Evolutionary conservation across 441 rosid species (phyloP).

Genomic region (Manihot esculenta): DNA sequence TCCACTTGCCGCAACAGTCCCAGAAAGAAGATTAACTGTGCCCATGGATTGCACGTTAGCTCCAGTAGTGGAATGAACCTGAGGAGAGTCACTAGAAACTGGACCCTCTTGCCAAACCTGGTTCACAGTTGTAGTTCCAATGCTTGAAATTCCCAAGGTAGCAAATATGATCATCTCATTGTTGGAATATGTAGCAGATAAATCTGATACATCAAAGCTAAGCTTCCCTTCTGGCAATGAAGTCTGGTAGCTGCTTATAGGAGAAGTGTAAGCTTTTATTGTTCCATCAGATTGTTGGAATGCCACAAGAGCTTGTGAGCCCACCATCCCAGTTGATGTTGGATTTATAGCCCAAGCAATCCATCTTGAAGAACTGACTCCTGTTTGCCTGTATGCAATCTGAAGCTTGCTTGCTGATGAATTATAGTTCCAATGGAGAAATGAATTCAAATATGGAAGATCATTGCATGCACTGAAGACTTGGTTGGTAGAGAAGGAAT

Average conservation of each 20-base stretch:
- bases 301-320: slow-evolving; percentile 77
- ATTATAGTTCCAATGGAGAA: slow-evolving; percentile 66
- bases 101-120: slow-evolving; percentile 88
- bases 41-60: slow-evolving; percentile 55
- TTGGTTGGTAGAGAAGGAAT: slow-evolving; percentile 56
- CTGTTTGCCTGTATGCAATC: slow-evolving; percentile 71
- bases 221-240: slow-evolving; percentile 46
- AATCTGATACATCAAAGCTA: slow-evolving; percentile 57
- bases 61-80: slow-evolving; percentile 46
- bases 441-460: slow-evolving; percentile 70
- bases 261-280: slow-evolving; percentile 58
- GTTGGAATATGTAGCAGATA: slow-evolving; percentile 49
- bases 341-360: slow-evolving; percentile 92
- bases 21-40: slow-evolving; percentile 54
- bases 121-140: slow-evolving; percentile 37
- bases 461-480: slow-evolving; percentile 59
- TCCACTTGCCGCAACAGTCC: slow-evolving; percentile 36
- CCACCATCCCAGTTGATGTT: slow-evolving; percentile 55
- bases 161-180: slow-evolving; percentile 73
- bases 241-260: slow-evolving; percentile 48
- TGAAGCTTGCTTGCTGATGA: slow-evolving; percentile 50
- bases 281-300: slow-evolving; percentile 51
- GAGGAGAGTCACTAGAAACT: slow-evolving; percentile 40
- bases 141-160: slow-evolving; percentile 41
- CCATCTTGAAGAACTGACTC: slow-evolving; percentile 52